Conservation (phyloP, 148 eudicot species). For the Bassia scoparia region DNA sequence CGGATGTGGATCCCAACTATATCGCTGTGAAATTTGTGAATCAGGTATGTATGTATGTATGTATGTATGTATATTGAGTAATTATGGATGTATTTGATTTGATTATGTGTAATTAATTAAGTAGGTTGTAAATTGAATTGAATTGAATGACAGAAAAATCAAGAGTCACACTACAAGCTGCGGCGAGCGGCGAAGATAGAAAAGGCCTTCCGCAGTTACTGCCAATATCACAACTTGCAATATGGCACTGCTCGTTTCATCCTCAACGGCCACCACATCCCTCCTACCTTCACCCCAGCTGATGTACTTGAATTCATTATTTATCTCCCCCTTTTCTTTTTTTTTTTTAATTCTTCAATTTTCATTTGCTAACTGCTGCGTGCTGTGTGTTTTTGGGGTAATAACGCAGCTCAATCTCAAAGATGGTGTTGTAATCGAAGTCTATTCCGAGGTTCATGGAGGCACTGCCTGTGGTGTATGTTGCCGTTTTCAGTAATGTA, state of each 20-base stretch:
- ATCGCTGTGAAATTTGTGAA: not conserved
- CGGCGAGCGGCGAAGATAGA: not conserved
- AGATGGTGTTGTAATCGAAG: slow-evolving; percentile 12
- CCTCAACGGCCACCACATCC: not conserved
- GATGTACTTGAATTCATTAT: not conserved
- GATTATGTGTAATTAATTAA: no score
- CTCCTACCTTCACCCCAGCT: not conserved
- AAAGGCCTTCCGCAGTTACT: not conserved
- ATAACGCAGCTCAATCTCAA: slow-evolving; percentile 5
- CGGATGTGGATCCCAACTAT: not conserved
- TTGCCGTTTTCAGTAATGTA: no score
- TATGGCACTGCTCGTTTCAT: not conserved
- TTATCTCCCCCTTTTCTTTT: not conserved
- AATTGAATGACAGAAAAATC: not conserved
- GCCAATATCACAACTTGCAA: not conserved
- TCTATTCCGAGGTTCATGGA: not conserved
- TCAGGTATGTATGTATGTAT: no score
- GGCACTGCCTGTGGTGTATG: no score
- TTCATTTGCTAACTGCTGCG: not conserved
- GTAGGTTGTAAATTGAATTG: no score
- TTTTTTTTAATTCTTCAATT: not conserved
- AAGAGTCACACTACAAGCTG: not conserved
- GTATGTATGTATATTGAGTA: no score
- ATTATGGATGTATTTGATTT: no score
- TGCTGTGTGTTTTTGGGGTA: not conserved